Conservation (phyloP, 2,329 filamentous ascomycete genomes). For the Mariannaea sp. region DNA sequence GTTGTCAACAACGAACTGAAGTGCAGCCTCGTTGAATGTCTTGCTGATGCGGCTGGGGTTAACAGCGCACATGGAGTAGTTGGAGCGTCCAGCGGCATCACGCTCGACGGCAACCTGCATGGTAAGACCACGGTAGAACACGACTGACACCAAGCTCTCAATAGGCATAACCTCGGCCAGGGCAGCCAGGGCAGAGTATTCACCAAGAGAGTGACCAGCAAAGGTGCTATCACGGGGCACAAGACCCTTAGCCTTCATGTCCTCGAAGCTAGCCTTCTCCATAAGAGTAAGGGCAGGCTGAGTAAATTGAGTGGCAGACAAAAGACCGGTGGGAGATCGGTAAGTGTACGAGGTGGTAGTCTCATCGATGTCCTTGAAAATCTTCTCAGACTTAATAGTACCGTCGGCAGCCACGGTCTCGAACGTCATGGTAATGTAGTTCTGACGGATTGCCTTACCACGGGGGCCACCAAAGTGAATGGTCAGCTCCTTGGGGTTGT, state of each 20-base stretch:
- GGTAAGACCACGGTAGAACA: slow-evolving; percentile 97
- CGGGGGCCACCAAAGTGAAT: slow-evolving; percentile 97
- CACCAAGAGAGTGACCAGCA: slow-evolving; percentile 94
- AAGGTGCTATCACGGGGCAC: slow-evolving; percentile 97
- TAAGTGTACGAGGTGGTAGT: slow-evolving; percentile 96
- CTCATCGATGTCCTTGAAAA: slow-evolving; percentile 97
- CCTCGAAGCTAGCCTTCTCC: slow-evolving; percentile 99
- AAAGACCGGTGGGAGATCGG: slow-evolving; percentile 87
- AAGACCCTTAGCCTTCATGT: slow-evolving; percentile 96
- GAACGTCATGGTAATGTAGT: slow-evolving; percentile 99
- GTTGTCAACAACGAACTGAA: slow-evolving; percentile 96
- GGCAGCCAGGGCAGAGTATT: slow-evolving; percentile 96
- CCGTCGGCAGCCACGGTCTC: slow-evolving; percentile 95
- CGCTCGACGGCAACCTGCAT: slow-evolving; percentile 99
- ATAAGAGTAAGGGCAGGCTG: slow-evolving; percentile 96
- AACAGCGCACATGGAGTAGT: slow-evolving; percentile 99
- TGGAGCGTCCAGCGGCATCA: slow-evolving; percentile 88
- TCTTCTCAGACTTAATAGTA: slow-evolving; percentile 95
- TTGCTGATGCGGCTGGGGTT: slow-evolving; percentile 98
- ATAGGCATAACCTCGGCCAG: slow-evolving; percentile 99
- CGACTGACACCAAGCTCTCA: slow-evolving; percentile 94
- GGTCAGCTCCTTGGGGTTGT: slow-evolving; percentile 98
- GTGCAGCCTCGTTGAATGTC: slow-evolving; percentile 96
- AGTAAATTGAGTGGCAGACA: slow-evolving; percentile 98
- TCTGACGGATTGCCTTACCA: slow-evolving; percentile 95